A percentile compares a stretch with the other conserved stretches of the same genome.
Evolutionary conservation across 2,329 filamentous ascomycete genomes (phyloP).

Genomic region (Eutypella sp.): DNA sequence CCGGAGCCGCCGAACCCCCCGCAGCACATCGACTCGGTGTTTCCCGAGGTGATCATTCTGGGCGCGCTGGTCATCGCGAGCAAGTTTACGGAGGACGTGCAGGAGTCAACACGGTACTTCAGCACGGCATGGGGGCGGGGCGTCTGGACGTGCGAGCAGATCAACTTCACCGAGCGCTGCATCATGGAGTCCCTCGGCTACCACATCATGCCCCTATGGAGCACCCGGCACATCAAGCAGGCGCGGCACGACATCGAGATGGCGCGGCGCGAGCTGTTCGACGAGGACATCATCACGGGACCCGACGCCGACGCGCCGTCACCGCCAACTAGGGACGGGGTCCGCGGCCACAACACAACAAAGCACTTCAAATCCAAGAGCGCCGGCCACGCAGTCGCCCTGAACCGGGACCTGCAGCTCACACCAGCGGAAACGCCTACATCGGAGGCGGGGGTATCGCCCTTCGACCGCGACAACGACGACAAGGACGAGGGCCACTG

Average conservation of each 20-base stretch:
- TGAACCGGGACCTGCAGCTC: slow-evolving; percentile 34
- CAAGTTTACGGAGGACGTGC: slow-evolving; percentile 60
- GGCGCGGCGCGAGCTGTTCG: slow-evolving; percentile 37
- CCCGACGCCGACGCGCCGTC: no score
- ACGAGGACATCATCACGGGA: no score
- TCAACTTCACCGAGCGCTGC: slow-evolving; percentile 59
- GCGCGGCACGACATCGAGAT: slow-evolving; percentile 61
- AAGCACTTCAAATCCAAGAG: slow-evolving; percentile 34
- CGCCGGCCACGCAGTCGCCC: slow-evolving; percentile 31
- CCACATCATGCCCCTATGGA: slow-evolving; percentile 56
- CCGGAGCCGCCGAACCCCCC: no score
- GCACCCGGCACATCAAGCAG: slow-evolving; percentile 51
- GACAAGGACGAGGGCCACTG: no score
- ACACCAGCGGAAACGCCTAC: slow-evolving; percentile 38
- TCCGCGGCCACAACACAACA: slow-evolving; percentile 4
- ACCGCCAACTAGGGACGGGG: no score
- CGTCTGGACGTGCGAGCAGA: slow-evolving; percentile 56
- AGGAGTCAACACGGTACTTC: slow-evolving; percentile 50
- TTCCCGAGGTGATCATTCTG: slow-evolving; percentile 59
- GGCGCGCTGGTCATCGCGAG: slow-evolving; percentile 58
- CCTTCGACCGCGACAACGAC: slow-evolving; percentile 15
- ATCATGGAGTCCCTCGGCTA: slow-evolving; percentile 62
- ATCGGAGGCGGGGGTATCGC: slow-evolving; percentile 20
- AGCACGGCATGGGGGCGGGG: slow-evolving; percentile 47
- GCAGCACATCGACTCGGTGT: slow-evolving; percentile 54